Conservation (phyloP, 345 rosid species). For the Hibiscus tridactylites region DNA sequence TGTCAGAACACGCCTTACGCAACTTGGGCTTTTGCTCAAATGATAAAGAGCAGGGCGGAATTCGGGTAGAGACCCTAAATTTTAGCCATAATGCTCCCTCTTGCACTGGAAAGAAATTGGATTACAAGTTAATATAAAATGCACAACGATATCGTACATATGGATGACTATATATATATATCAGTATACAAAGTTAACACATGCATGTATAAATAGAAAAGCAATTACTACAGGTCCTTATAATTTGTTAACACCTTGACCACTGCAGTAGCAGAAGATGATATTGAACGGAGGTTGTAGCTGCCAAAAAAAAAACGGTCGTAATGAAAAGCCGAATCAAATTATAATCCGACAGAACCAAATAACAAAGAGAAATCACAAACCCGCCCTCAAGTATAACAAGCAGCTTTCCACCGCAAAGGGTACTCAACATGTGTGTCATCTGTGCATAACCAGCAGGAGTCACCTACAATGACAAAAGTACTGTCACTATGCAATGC, state of each 20-base stretch:
- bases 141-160: not conserved
- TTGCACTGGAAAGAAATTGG: not conserved
- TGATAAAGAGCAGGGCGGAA: not conserved
- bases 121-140: not conserved
- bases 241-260: conserved; percentile 64
- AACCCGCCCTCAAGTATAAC: conserved; percentile 98
- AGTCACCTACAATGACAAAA: conserved; percentile 45
- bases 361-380: conserved; percentile 13
- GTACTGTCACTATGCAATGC: not conserved
- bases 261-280: conserved; percentile 89
- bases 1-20: conserved; percentile 10
- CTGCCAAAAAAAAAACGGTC: conserved; percentile 32
- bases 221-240: not conserved
- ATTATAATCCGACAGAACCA: conserved; percentile 2
- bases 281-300: conserved; percentile 92
- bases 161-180: not conserved
- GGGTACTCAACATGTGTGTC: conserved; percentile 60
- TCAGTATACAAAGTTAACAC: not conserved
- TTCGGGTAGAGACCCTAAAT: not conserved
- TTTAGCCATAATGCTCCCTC: not conserved
- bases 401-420: conserved; percentile 76
- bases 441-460: conserved; percentile 84
- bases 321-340: not conserved
- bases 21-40: not conserved
- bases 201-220: not conserved